Percentiles rank a stretch among this genome's conserved stretches.
Conservation (phyloP, 371 early-diverging fungal genomes). For the Apophysomyces variabilis region DNA sequence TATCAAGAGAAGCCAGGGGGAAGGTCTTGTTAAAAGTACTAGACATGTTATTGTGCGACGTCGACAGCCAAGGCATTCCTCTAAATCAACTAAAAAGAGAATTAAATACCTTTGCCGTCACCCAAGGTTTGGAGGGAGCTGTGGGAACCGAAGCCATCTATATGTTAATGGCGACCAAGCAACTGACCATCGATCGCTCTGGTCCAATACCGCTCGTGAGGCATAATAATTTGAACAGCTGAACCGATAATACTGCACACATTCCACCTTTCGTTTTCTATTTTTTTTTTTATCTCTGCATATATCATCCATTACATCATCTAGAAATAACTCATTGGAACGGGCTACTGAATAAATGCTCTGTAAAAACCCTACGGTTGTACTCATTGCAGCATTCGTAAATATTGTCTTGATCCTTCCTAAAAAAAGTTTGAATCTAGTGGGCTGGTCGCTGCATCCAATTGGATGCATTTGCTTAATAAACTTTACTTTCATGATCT, state of each 20-base stretch:
- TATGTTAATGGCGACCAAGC: conserved; percentile 2
- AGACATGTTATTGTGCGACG: background rate
- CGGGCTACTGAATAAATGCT: too few relatives aligned
- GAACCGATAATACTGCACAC: background rate
- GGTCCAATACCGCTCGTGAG: background rate
- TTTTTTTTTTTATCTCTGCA: background rate
- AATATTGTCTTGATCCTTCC: too few relatives aligned
- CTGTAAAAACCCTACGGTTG: too few relatives aligned
- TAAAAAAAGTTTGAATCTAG: too few relatives aligned
- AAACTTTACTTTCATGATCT: too few relatives aligned
- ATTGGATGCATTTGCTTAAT: too few relatives aligned
- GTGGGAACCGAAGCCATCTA: conserved; percentile 5
- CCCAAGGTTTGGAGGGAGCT: background rate
- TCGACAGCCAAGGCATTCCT: background rate
- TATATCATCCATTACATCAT: background rate
- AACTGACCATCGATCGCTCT: background rate
- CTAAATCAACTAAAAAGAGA: background rate
- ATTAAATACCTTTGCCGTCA: background rate
- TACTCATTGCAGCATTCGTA: too few relatives aligned
- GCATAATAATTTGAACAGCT: background rate
- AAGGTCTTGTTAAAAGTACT: background rate
- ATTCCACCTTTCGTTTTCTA: too few relatives aligned
- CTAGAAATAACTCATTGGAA: background rate
- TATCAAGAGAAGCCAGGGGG: background rate
- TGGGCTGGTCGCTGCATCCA: too few relatives aligned